Percentiles rank a stretch among this genome's conserved stretches.
Evolutionary conservation across 2,329 filamentous ascomycete genomes (phyloP).

Genomic region (Scedosporium apiospermum): DNA sequence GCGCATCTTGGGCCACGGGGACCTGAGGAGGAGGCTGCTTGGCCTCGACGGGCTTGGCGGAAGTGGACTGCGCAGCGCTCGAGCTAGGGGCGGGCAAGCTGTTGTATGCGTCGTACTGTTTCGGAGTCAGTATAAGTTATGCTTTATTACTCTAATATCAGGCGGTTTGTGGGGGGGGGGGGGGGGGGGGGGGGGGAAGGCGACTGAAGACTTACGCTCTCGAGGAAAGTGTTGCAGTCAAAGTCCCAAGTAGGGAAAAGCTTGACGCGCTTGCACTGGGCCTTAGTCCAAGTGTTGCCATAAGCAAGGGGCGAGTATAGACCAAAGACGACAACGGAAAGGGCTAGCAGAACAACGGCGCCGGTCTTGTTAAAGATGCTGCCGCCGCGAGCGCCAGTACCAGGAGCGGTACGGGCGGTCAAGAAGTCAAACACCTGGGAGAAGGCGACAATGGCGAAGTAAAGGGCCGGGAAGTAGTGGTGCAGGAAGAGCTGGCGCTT

Average conservation of each 20-base stretch:
- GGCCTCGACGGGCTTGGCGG: constrained; percentile 14
- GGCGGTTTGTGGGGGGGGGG: too few species aligned
- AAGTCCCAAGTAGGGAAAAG: constrained; percentile 89
- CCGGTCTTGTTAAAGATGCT: constrained; percentile 64
- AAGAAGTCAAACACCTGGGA: constrained; percentile 85
- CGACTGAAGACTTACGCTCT: constrained; percentile 59
- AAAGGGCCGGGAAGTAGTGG: constrained; percentile 95
- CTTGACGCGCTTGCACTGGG: constrained; percentile 79
- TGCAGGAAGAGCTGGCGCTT: constrained; percentile 95
- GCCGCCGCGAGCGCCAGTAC: constrained; percentile 52
- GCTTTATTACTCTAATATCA: neutral
- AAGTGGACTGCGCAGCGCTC: constrained; percentile 4
- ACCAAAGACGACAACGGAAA: constrained; percentile 67
- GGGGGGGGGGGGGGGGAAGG: neutral
- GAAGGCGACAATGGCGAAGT: constrained; percentile 84
- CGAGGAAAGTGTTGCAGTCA: constrained; percentile 91
- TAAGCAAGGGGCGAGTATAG: constrained; percentile 88
- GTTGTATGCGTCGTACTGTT: constrained; percentile 40
- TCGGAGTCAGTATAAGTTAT: constrained; percentile 10
- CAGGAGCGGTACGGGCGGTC: constrained; percentile 59
- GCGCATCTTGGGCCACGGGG: constrained; percentile 8
- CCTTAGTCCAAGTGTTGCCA: constrained; percentile 87
- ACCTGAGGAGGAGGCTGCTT: constrained; percentile 11
- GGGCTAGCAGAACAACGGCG: constrained; percentile 62
- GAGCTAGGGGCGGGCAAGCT: constrained; percentile 16